Evolutionary conservation across 345 rosid species (phyloP).

Genomic region (Raphanus sativus): DNA sequence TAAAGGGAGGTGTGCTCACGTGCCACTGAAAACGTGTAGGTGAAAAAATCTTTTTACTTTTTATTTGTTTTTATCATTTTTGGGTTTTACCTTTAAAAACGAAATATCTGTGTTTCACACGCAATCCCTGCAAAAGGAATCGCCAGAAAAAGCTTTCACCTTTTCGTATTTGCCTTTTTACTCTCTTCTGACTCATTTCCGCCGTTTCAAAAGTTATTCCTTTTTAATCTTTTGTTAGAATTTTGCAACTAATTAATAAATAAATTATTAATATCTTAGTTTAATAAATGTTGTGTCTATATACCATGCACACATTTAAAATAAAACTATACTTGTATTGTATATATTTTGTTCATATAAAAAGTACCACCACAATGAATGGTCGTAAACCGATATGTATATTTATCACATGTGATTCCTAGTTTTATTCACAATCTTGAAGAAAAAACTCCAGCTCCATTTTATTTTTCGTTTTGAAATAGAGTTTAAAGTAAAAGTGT

Average conservation of each 20-base stretch:
- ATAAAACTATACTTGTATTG: not conserved
- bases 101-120: constrained; percentile 34
- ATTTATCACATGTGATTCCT: too few relatives aligned
- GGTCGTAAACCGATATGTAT: not conserved
- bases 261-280: not conserved
- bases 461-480: too few relatives aligned
- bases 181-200: constrained; percentile 20
- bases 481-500: too few relatives aligned
- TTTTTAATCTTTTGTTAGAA: not conserved
- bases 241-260: not conserved
- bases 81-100: constrained; percentile 16
- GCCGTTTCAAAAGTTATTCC: constrained; percentile 30
- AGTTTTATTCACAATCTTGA: too few relatives aligned
- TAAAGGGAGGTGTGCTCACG: constrained; percentile 32
- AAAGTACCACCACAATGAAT: not conserved
- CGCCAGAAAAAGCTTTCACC: constrained; percentile 31
- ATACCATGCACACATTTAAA: not conserved
- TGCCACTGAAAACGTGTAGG: constrained; percentile 14
- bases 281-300: not conserved
- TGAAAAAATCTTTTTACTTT: not conserved
- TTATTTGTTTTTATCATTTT: not conserved
- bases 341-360: not conserved
- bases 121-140: constrained; percentile 44
- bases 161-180: constrained; percentile 24
- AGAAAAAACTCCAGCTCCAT: too few relatives aligned